phyloP scores from a whole-genome alignment of 2,329 filamentous ascomycete species.

The Paracorniculantispora psalliotae region DNA sequence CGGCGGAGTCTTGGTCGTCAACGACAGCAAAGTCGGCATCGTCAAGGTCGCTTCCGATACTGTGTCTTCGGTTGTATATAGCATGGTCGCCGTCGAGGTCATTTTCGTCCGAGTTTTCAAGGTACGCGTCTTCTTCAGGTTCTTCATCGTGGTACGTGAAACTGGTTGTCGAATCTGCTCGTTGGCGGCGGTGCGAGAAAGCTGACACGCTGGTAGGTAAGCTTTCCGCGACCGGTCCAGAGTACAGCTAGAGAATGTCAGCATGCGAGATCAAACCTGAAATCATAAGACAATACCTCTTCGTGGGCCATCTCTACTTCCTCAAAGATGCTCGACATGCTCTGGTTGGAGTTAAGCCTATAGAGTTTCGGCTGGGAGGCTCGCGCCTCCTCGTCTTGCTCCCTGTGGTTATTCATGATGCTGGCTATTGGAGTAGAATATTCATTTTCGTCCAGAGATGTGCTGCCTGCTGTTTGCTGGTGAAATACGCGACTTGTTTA shows the following conservation, averaged over 20 bases:
- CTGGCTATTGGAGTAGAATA: background rate
- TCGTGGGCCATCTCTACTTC: slow-evolving; percentile 99
- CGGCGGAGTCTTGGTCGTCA: slow-evolving; percentile 34
- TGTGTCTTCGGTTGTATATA: slow-evolving; percentile 20
- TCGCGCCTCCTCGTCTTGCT: background rate
- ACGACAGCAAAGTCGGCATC: slow-evolving; percentile 36
- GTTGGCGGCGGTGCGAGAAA: slow-evolving; percentile 76
- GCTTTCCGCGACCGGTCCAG: slow-evolving; percentile 90
- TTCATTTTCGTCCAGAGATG: background rate
- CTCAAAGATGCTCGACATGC: slow-evolving; percentile 76
- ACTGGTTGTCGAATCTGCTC: slow-evolving; percentile 80
- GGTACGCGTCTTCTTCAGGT: slow-evolving; percentile 46
- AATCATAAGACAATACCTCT: slow-evolving; percentile 54
- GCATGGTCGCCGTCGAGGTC: background rate
- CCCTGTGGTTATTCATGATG: slow-evolving; percentile 5
- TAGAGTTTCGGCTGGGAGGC: slow-evolving; percentile 42
- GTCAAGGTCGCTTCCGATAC: slow-evolving; percentile 34
- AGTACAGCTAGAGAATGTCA: slow-evolving; percentile 57
- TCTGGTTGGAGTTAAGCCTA: slow-evolving; percentile 63
- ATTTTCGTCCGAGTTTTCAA: slow-evolving; percentile 24
- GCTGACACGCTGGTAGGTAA: slow-evolving; percentile 91
- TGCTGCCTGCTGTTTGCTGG: background rate
- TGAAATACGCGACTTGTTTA: background rate
- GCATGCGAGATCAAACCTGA: background rate
- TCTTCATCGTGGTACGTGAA: slow-evolving; percentile 85